Base-by-base conservation (phyloP, 1,139 yeast species). In the Debaryomyces nepalensis region DNA sequence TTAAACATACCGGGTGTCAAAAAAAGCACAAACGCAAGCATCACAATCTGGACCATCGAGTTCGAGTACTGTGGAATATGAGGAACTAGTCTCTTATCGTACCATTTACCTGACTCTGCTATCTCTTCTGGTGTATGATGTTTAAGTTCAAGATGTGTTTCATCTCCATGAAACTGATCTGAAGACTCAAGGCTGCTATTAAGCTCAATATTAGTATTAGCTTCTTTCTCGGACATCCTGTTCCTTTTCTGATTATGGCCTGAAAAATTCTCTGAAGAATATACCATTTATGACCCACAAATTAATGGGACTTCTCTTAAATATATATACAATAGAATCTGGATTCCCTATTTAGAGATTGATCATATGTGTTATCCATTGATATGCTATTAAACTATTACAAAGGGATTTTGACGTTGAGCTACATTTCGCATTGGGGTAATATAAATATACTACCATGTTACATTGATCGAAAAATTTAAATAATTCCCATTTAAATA, bases 1-100 rank as follows among this genome's bases (percentile, higher is more conserved):
- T 78, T 78, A 59, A 63, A 79, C 79, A 79, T 77, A 45, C 84
- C 84, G 0, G 82, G 81, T 15, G 80, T 72, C 68, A 77, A 63
- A 55, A 79, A 78, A 27, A 77, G 61, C 14, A 75, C 79, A 51
- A 78, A 75, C 8, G 81, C 66, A 50, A 75, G 62, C 65, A 77
- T 60, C 23, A 75, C 64, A 21, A 76, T 62, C 53, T 77, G 81
- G 39, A 64, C 54, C 64, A 71, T 68, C 37, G 77, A 66, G 48
- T 63, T 57, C 4, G 81, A 74, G 57, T 71, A 77, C 7, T 68
- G 64, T 2, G 74, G 74, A 12, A 66, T 43, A 43, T 54, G 56
- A 11, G 59, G 49, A 7, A 56, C 52, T 26, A 47, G 27, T 39
- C 52, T 54, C 43, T 63, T 61, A 51, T 74, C 77, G 51, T 72